phyloP scores from a whole-genome alignment of 2,329 filamentous ascomycete species.

The Diplodia intermedia region DNA sequence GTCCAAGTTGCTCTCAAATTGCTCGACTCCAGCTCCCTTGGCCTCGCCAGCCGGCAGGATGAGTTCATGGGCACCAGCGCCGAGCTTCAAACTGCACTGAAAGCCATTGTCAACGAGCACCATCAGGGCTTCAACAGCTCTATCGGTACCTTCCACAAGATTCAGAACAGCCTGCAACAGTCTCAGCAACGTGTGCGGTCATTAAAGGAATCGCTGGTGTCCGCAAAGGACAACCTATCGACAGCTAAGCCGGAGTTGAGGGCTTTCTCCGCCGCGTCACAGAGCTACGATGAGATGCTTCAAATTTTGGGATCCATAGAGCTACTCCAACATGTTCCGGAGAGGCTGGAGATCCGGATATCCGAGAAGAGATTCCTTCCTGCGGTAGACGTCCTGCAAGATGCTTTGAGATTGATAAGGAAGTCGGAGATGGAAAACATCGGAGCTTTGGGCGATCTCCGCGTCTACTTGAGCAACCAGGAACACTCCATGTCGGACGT shows the following conservation, averaged over 20 bases:
- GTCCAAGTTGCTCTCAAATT: constrained; percentile 95
- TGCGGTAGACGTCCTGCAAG: constrained; percentile 90
- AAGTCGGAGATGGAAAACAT: constrained; percentile 91
- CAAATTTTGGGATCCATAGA: constrained; percentile 76
- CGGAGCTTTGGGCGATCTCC: constrained; percentile 83
- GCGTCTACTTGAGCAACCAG: constrained; percentile 89
- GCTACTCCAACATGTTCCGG: constrained; percentile 85
- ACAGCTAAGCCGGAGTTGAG: constrained; percentile 89
- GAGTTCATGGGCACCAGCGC: constrained; percentile 84
- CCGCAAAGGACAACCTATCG: constrained; percentile 81
- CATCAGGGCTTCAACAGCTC: constrained; percentile 99
- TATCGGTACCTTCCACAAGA: constrained; percentile 98
- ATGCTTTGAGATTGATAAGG: constrained; percentile 80
- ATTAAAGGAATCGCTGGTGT: constrained; percentile 81
- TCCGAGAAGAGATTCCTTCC: constrained; percentile 95
- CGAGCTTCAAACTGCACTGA: constrained; percentile 90
- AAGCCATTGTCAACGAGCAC: constrained; percentile 96
- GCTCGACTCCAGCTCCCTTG: constrained; percentile 91
- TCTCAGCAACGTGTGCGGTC: constrained; percentile 85
- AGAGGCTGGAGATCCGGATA: constrained; percentile 91
- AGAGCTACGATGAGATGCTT: constrained; percentile 88
- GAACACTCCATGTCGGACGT: constrained; percentile 93
- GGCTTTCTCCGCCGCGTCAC: constrained; percentile 84
- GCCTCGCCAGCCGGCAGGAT: constrained; percentile 84
- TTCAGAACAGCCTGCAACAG: constrained; percentile 87